phyloP scores from a whole-genome alignment of 345 rosid species.

The Diplotaxis tenuifolia region DNA sequence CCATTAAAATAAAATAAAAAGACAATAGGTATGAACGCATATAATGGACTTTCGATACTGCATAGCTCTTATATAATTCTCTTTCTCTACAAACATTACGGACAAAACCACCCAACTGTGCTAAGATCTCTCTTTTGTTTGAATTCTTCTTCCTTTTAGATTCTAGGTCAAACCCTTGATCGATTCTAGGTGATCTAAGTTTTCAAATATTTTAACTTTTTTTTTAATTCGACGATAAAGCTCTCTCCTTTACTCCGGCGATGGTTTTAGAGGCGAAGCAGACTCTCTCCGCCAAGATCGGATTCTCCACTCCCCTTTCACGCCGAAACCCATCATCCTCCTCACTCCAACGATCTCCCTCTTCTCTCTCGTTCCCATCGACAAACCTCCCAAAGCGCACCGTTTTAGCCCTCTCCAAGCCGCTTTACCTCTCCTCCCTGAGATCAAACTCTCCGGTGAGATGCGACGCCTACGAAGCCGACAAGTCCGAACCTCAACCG shows the following conservation, averaged over 20 bases:
- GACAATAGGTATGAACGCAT: not conserved
- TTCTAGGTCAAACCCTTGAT: slow-evolving; percentile 26
- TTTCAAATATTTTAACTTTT: not conserved
- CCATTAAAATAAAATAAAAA: not conserved
- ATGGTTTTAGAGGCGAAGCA: slow-evolving; percentile 40
- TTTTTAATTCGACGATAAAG: slow-evolving; percentile 14
- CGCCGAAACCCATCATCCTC: slow-evolving; percentile 34
- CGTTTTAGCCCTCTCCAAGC: slow-evolving; percentile 50
- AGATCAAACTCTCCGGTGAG: slow-evolving; percentile 37
- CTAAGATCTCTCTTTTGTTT: slow-evolving; percentile 4
- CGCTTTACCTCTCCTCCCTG: slow-evolving; percentile 53
- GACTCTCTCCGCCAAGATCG: slow-evolving; percentile 33
- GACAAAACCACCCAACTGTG: slow-evolving; percentile 5
- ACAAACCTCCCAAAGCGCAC: slow-evolving; percentile 27
- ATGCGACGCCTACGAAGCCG: slow-evolving; percentile 90
- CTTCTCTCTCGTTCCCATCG: slow-evolving; percentile 40
- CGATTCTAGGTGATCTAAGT: slow-evolving; percentile 6
- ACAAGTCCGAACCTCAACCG: slow-evolving; percentile 55
- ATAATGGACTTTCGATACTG: not conserved
- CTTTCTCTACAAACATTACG: not conserved
- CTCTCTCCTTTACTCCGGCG: not conserved
- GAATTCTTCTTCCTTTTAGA: slow-evolving; percentile 17
- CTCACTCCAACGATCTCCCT: slow-evolving; percentile 37
- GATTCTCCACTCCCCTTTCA: slow-evolving; percentile 43
- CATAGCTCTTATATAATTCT: not conserved